These are phyloP conservation scores for Pisolithus thermaeus DNA, from an alignment of 1,284 basidiomycete genomes.

Conservation along the genomic window DNA sequence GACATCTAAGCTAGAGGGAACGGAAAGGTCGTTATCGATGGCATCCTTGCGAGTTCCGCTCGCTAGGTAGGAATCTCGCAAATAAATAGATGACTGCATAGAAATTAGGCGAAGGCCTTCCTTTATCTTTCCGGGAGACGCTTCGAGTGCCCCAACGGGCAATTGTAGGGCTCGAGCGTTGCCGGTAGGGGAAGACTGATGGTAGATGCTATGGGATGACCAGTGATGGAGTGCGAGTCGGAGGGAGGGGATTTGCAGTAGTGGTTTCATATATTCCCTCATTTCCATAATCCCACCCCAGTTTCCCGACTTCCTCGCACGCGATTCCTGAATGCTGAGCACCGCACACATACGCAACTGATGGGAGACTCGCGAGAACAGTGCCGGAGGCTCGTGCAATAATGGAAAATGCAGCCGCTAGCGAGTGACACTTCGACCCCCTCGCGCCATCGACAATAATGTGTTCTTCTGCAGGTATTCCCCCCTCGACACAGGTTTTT, in stretches of 20 bases:
- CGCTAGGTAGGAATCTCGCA: constrained; percentile 10
- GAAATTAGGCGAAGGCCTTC: constrained; percentile 43
- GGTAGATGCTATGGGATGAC: no score
- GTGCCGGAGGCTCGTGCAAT: no score
- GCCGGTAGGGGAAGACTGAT: no score
- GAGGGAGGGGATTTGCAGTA: no score
- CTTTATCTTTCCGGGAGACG: constrained; percentile 37
- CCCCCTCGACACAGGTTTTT: constrained; percentile 4
- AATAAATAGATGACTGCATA: constrained; percentile 37
- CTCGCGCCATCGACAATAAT: background rate
- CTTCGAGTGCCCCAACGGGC: constrained; percentile 58
- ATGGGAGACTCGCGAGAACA: constrained; percentile 22
- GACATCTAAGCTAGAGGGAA: constrained; percentile 18
- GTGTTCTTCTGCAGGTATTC: background rate
- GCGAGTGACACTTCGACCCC: background rate
- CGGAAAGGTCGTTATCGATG: constrained; percentile 25
- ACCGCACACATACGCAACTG: constrained; percentile 14
- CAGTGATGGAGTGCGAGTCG: no score
- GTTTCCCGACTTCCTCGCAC: constrained; percentile 16
- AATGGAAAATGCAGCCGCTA: constrained; percentile 34
- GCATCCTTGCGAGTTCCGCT: no score
- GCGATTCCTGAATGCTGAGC: constrained; percentile 39
- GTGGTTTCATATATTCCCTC: constrained; percentile 19
- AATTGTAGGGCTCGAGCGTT: constrained; percentile 35
- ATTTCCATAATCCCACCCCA: constrained; percentile 20